Evolutionary conservation across 2,329 filamentous ascomycete genomes (phyloP), one percentile per base, ranked within the genome.

Genomic region (Emydomyces testavorans): DNA sequence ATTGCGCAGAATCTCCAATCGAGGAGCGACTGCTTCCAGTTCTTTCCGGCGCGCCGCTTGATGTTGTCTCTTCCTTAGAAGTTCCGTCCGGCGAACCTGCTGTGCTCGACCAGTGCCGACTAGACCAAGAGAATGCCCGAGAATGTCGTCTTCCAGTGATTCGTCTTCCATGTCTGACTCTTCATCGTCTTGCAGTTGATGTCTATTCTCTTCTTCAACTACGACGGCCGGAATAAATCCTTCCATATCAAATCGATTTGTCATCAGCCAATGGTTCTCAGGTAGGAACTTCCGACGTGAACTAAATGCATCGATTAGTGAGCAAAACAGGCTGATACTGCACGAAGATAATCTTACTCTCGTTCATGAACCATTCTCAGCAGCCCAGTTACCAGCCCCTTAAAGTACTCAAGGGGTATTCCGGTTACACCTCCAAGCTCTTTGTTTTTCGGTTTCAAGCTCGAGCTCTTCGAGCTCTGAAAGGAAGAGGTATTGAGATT

Each of bases 251-350:
- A 96, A 85, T 16, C 74, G 72, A 52, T 80, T 82, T 0, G 84
- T 92, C 89, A 96, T 96, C 29, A 96, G 72, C 92, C 92, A 98
- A 62, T 94, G 89, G 41, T 80, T 77, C n/a, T 74, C 68, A 1
- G 87, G 83, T 18, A 96, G 68, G 60, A 96, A 96, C 24, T 77
- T 80, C 18, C 89, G 79, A 51, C 92, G 76, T 6, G 92, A 98
- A 64, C 68, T 71, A 49, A n/a, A 10, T n/a, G 20, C 7, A 34
- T 11, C 4, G 3, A 18, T 49, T 28, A 41, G 21, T 32, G 11
- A 20, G 8, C 40, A 28, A 24, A 51, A 7, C 13, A 20, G 11
- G 26, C 15, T 39, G 35, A 11, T n/a, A 44, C 42, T 29, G 23
- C 48, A 29, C 18, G 24, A 52, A 20, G 28, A 39, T 6, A 10